phyloP scores from a whole-genome alignment of 2,329 filamentous ascomycete species.

The Orbilia blumenaviensis region DNA sequence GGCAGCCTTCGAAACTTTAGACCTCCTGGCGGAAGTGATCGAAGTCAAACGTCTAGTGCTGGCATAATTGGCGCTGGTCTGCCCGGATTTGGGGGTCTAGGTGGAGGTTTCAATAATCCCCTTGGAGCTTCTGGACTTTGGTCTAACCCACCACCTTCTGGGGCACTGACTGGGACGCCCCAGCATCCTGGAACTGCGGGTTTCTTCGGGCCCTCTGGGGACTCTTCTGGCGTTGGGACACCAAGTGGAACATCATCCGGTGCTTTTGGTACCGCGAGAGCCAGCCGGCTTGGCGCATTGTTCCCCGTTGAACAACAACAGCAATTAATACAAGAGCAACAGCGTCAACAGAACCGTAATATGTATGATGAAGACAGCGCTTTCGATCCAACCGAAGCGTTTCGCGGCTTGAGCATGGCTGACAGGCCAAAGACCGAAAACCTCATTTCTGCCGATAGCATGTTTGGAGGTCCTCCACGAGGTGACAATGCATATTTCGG shows the following conservation, averaged over 20 bases:
- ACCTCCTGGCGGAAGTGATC: slow-evolving; percentile 76
- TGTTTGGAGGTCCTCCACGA: slow-evolving; percentile 53
- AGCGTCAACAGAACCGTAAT: slow-evolving; percentile 46
- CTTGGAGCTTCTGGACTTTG: slow-evolving; percentile 72
- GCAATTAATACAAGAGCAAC: slow-evolving; percentile 58
- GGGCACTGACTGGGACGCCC: slow-evolving; percentile 74
- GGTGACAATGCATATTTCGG: slow-evolving; percentile 55
- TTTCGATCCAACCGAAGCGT: slow-evolving; percentile 69
- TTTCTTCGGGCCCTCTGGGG: slow-evolving; percentile 47
- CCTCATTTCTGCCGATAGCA: slow-evolving; percentile 59
- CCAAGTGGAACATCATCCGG: slow-evolving; percentile 65
- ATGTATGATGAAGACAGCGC: slow-evolving; percentile 69
- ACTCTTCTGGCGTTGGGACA: slow-evolving; percentile 74
- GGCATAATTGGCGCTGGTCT: slow-evolving; percentile 69
- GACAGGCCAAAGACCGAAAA: slow-evolving; percentile 70
- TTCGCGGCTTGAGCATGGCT: slow-evolving; percentile 71
- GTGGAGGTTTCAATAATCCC: slow-evolving; percentile 68
- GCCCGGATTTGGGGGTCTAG: slow-evolving; percentile 66
- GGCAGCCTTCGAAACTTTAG: slow-evolving; percentile 64
- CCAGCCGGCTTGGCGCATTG: slow-evolving; percentile 84
- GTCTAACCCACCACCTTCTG: slow-evolving; percentile 68
- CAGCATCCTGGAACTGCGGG: slow-evolving; percentile 67
- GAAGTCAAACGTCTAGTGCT: slow-evolving; percentile 90
- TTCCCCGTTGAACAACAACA: slow-evolving; percentile 88
- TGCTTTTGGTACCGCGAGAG: slow-evolving; percentile 73